phyloP scores from a whole-genome alignment of 2,329 filamentous ascomycete genomes.

The Shiraia sp. region DNA sequence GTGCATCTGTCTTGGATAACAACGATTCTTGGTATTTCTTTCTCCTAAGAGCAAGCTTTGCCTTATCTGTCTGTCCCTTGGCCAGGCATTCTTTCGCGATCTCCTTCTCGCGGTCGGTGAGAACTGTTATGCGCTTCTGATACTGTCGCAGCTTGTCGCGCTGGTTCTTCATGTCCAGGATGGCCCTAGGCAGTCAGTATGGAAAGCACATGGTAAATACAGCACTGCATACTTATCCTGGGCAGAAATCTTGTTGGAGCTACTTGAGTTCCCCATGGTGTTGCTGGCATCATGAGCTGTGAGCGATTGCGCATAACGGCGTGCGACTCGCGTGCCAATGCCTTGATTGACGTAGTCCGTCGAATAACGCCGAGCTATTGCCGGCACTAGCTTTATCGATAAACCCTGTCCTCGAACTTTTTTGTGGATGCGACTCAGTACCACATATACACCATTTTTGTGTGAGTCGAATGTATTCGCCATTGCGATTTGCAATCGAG shows the following conservation, averaged over 20 bases:
- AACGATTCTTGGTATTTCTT: conserved; percentile 97
- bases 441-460: conserved; percentile 2
- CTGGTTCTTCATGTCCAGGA: conserved; percentile 96
- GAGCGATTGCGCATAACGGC: conserved; percentile 16
- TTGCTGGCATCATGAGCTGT: conserved; percentile 27
- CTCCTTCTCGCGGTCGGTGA: conserved; percentile 85
- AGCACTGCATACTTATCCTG: conserved; percentile 76
- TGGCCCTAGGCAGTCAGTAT: conserved; percentile 65
- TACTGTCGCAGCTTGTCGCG: conserved; percentile 97
- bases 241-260: conserved; percentile 68
- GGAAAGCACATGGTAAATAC: neutral
- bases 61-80: conserved; percentile 76
- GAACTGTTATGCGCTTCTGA: conserved; percentile 82
- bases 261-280: conserved; percentile 67
- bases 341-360: conserved; percentile 29
- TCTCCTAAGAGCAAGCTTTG: conserved; percentile 83
- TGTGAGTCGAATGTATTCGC: too few relatives aligned
- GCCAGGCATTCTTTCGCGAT: conserved; percentile 83
- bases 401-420: conserved; percentile 23
- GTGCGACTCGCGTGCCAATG: conserved; percentile 16
- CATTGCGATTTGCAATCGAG: too few relatives aligned
- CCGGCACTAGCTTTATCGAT: conserved; percentile 33
- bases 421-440: conserved; percentile 15
- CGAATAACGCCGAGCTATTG: conserved; percentile 1
- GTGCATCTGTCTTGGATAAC: conserved; percentile 84